Conservation (phyloP, 805 yeast species). For the Lachancea dasiensis region DNA sequence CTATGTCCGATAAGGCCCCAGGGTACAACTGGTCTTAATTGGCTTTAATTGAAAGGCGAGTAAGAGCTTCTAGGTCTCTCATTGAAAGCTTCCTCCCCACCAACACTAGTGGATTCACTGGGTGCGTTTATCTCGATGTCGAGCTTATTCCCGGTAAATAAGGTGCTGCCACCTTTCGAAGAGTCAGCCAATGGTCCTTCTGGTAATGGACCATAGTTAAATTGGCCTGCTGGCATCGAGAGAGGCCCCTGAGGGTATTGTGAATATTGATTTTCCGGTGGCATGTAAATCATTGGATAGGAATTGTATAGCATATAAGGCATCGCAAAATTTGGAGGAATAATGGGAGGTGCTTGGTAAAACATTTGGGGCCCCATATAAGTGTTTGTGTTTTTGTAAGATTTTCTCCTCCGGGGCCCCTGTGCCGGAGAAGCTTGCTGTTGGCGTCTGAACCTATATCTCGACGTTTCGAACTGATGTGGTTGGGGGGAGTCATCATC, state of each 20-base stretch:
- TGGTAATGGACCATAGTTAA: neutral
- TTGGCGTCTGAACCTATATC: conserved; percentile 15
- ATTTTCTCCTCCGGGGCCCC: conserved; percentile 10
- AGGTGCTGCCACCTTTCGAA: neutral
- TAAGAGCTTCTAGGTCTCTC: no score
- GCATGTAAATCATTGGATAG: conserved; percentile 8
- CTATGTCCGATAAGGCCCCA: no score
- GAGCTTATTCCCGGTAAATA: neutral
- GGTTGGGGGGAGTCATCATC: conserved; percentile 23
- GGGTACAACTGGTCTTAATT: no score
- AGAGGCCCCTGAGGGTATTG: conserved; percentile 1
- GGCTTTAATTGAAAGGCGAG: no score
- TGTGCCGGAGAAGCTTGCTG: no score
- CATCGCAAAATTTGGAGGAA: conserved; percentile 2
- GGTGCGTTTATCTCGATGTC: neutral
- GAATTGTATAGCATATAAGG: conserved; percentile 16
- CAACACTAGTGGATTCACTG: neutral
- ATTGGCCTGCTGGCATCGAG: neutral
- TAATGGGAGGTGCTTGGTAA: conserved; percentile 2
- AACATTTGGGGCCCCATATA: conserved; percentile 1
- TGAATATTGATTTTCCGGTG: conserved; percentile 5
- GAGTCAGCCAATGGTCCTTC: neutral
- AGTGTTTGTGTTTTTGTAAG: neutral
- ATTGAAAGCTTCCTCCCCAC: neutral
- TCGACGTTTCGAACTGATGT: conserved; percentile 23